Evolutionary conservation across 768 basidiomycete genomes (phyloP).

Genomic region (Podaxis pistillaris): DNA sequence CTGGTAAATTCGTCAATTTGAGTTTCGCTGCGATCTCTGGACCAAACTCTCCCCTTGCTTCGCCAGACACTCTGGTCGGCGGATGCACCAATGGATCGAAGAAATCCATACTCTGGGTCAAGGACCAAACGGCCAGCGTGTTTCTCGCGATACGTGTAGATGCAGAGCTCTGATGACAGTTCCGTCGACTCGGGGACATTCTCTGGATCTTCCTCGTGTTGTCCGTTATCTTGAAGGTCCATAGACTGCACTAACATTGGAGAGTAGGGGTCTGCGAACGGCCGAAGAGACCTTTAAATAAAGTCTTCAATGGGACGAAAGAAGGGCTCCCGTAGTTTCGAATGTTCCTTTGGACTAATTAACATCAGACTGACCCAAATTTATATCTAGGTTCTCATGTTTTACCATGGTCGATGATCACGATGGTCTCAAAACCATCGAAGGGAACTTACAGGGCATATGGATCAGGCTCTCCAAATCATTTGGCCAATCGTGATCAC

Average conservation of each 20-base stretch:
- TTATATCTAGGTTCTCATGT: background rate
- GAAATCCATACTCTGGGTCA: slow-evolving; percentile 50
- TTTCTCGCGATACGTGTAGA: slow-evolving; percentile 48
- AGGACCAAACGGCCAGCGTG: slow-evolving; percentile 59
- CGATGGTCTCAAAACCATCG: background rate
- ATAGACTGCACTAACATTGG: background rate
- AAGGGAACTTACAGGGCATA: background rate
- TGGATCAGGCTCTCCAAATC: background rate
- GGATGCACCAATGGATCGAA: background rate
- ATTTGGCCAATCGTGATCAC: background rate
- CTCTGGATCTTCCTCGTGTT: background rate
- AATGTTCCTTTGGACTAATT: background rate
- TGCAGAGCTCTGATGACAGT: slow-evolving; percentile 25
- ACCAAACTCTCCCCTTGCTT: slow-evolving; percentile 63
- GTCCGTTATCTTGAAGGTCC: background rate
- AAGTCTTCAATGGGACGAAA: background rate
- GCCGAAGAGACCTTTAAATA: background rate
- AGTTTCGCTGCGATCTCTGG: slow-evolving; percentile 49
- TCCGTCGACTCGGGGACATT: background rate
- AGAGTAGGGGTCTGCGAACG: background rate
- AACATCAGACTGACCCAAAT: background rate
- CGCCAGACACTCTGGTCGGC: slow-evolving; percentile 30
- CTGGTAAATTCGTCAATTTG: slow-evolving; percentile 40
- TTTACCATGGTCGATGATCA: background rate
- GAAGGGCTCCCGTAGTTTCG: background rate